These are phyloP conservation scores for Globisporangium orthogonon DNA, from an alignment of 352 stramenopile species.

Conservation along the genomic window DNA sequence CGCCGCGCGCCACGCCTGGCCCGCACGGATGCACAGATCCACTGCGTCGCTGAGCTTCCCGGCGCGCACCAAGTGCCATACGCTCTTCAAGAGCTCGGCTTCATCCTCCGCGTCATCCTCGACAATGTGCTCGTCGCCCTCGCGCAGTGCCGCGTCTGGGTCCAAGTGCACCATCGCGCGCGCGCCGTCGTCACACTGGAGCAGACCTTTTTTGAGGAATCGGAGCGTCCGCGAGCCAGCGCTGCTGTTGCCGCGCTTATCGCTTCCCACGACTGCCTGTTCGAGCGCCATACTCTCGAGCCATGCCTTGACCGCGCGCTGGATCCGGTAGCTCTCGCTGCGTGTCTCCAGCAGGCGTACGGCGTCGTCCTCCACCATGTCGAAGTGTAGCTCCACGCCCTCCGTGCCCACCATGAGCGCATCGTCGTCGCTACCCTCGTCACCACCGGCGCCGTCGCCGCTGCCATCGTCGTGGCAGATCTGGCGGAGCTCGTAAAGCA, in stretches of 20 bases:
- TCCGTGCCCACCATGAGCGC: constrained; percentile 23
- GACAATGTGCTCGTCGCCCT: constrained; percentile 55
- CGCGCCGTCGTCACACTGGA: constrained; percentile 9
- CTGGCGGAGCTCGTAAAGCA: constrained; percentile 66
- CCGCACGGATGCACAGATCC: constrained; percentile 64
- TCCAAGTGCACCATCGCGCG: constrained; percentile 41
- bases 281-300: constrained; percentile 80
- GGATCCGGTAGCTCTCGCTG: constrained; percentile 65
- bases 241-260: constrained; percentile 28
- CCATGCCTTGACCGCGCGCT: constrained; percentile 67
- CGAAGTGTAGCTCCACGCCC: constrained; percentile 43
- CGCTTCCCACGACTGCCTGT: constrained; percentile 46
- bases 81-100: constrained; percentile 57
- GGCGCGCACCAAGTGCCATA: constrained; percentile 73
- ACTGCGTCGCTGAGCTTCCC: constrained; percentile 59
- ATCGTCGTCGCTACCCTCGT: constrained; percentile 22
- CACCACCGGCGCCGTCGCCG: constrained; percentile 20
- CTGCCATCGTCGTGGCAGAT: constrained; percentile 33
- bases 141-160: constrained; percentile 56
- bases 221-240: constrained; percentile 53
- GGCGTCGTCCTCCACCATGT: constrained; percentile 77
- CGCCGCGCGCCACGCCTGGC: constrained; percentile 73
- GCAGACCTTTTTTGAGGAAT: constrained; percentile 46
- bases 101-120: constrained; percentile 81
- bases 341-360: constrained; percentile 50